Evolutionary conservation across 306 rosid genomes (phyloP), one percentile per base, ranked within the genome.

Genomic region (Prosopis cineraria): DNA sequence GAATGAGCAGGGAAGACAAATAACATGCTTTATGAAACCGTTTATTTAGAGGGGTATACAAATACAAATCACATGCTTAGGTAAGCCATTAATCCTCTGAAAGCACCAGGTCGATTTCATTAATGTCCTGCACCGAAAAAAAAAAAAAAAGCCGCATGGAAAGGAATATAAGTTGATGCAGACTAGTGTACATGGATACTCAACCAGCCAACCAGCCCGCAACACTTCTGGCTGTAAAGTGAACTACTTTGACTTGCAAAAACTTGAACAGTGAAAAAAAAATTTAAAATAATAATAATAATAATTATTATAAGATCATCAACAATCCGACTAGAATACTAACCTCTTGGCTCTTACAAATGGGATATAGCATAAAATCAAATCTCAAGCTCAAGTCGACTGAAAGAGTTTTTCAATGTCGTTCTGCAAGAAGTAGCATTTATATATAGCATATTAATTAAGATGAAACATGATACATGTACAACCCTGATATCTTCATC

Each of bases 341-440:
- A 73, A 83, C 87, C 89, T 69, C 67, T 29, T 58, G 22, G 39
- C 67, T 13, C 52, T 36, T 58, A 31, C 55, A 56, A 48, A 79
- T 41, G 31, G 2, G 33, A 69, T 41, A 47, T 45, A 52, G 24
- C 22, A 29, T 59, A 36, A 41, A 39, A 62, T 48, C 82, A 74
- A 27, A 89, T 83, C 85, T 69, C 72, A 24, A 78, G 41, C 80
- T 89, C 80, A 90, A 72, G 93, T 84, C 73, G 96, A 73, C 72
- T 81, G 89, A 80, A 94, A 65, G 27, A 87, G 88, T 20, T 85
- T 90, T 79, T 80, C 83, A 73, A 94, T 82, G 84, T 94, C 98
- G 83, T 94, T 94, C 98, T 90, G 97, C 80, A 83, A 64, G 72
- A 74, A 56, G 83, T 69, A 80, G 79, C 53, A 74, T 72, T 45